Evolutionary conservation across 2,329 filamentous ascomycete genomes (phyloP).

Genomic region (Curvularia lunata): DNA sequence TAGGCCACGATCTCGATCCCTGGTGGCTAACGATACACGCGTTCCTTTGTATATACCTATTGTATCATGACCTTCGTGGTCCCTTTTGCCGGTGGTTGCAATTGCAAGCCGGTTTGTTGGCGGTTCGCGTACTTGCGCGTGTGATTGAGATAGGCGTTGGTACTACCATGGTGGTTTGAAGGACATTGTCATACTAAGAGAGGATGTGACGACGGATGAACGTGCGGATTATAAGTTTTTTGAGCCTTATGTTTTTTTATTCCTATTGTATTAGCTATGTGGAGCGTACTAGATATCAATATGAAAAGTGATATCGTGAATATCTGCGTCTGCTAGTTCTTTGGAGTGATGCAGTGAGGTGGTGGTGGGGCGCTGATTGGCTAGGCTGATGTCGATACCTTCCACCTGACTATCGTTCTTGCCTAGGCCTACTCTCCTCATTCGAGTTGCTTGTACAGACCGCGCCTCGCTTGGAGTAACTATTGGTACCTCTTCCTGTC

Average conservation of each 20-base stretch:
- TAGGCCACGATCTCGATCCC: conserved; percentile 22
- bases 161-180: conserved; percentile 30
- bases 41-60: conserved; percentile 42
- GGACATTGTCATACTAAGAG: conserved; percentile 24
- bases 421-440: neutral
- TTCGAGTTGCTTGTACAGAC: neutral
- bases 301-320: conserved; percentile 15
- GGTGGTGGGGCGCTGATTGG: conserved; percentile 34
- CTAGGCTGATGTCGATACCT: conserved; percentile 24
- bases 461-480: neutral
- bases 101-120: conserved; percentile 25
- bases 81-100: conserved; percentile 24
- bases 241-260: conserved; percentile 31
- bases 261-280: conserved; percentile 36
- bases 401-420: conserved; percentile 23
- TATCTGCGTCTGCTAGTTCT: conserved; percentile 3
- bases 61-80: conserved; percentile 29
- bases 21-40: conserved; percentile 34
- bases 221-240: conserved; percentile 12
- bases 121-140: conserved; percentile 16
- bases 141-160: conserved; percentile 18
- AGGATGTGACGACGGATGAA: conserved; percentile 23
- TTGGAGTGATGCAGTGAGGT: conserved; percentile 21
- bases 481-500: too few species aligned
- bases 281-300: conserved; percentile 25